Evolutionary conservation across 75 land plant genomes (phyloP), one percentile per base, ranked within the genome.

Genomic region (Picea sitchensis): DNA sequence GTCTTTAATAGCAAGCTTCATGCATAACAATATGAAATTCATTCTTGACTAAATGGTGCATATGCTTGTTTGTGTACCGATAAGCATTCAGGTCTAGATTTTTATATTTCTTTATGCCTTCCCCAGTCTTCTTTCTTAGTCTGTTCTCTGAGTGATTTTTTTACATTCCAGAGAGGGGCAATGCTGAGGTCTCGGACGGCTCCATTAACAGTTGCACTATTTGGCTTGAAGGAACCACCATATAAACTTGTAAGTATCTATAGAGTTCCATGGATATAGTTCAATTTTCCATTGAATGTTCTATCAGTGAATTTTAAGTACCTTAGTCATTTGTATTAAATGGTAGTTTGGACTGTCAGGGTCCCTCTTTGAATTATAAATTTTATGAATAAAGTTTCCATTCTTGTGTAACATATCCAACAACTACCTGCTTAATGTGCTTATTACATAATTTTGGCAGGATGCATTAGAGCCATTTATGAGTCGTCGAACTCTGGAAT

Each of bases 401-500:
- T 69, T 69, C 20, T 68, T 17, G 4, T 68, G 17, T 71, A 18
- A 71, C 41, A 67, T 34, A 36, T 34, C 20, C 36, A 67, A 32
- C n/a, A 30, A 51, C 56, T 51, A 51, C 11, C 56, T 51, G 56
- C 56, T 51, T 51, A 51, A 51, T 51, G 11, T 51, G 56, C 56
- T 51, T 68, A 68, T 68, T 71, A 44, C n/a, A 56, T 38, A 41
- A 41, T 71, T 4, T 14, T 80, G 51, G 59, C 77, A 95, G 98
- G 81, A 89, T 86, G 91, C 95, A 61, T 80, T 96, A 86, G 98
- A 96, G 77, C 98, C 98, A 59, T 85, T 92, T 79, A 94, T 96
- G 94, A 92, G 93, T 84, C 78, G 80, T 44, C 75, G 86, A 76
- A 89, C 98, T 47, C 64, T 96, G 71, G 97, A 94, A 65, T 85